Evolutionary conservation across 2,329 filamentous ascomycete species (phyloP).

Genomic region (Leptographium wingfieldii): DNA sequence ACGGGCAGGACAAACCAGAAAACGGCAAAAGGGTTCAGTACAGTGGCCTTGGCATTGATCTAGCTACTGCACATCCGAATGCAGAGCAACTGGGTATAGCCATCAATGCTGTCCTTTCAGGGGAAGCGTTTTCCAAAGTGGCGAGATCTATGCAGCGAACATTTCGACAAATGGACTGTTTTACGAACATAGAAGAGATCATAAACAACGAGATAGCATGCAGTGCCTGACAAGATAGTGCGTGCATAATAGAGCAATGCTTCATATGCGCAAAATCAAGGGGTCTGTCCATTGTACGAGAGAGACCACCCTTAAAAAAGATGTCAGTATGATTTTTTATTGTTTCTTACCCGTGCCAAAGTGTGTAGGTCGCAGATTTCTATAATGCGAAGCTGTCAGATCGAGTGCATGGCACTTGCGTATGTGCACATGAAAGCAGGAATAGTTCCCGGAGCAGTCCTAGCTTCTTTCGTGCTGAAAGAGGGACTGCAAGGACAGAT

Average conservation of each 20-base stretch:
- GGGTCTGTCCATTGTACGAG: no score
- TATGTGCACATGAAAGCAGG: no score
- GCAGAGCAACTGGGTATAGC: conserved; percentile 17
- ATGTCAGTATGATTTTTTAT: no score
- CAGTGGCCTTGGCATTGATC: conserved; percentile 22
- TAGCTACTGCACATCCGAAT: conserved; percentile 17
- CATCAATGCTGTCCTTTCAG: conserved; percentile 17
- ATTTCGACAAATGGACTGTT: conserved; percentile 18
- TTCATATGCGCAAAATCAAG: no score
- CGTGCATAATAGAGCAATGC: background rate
- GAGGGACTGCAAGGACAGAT: no score
- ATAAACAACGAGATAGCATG: background rate
- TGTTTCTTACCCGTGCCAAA: no score
- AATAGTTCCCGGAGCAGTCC: no score
- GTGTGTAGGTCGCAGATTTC: no score
- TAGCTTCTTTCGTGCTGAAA: no score
- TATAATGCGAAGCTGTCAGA: no score
- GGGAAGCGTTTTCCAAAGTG: conserved; percentile 13
- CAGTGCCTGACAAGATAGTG: background rate
- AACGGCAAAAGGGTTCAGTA: conserved; percentile 22
- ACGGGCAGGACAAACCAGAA: conserved; percentile 29
- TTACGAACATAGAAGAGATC: conserved; percentile 16
- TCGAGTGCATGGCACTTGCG: no score
- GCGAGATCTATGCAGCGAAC: conserved; percentile 16
- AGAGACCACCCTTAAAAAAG: no score